phyloP scores from a whole-genome alignment of 169 alveolate genomes.

The Sarcocystis neurona region DNA sequence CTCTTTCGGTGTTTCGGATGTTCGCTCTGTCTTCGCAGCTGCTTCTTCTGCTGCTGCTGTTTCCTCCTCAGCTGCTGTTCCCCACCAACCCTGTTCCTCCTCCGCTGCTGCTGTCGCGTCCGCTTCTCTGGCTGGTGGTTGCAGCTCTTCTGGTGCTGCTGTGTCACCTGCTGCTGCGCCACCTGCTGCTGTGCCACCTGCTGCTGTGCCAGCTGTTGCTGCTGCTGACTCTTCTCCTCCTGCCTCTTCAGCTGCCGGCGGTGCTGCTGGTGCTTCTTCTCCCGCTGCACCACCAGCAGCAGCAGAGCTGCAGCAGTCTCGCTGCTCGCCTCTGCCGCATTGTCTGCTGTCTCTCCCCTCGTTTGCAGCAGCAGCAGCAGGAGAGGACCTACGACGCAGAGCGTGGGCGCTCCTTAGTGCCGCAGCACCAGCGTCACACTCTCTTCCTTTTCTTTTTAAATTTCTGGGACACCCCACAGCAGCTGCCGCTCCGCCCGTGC shows the following conservation, averaged over 20 bases:
- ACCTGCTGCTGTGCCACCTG: not conserved
- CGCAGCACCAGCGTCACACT: too few species aligned
- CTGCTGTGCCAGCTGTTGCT: conserved; percentile 7
- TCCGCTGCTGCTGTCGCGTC: not conserved
- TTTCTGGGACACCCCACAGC: too few species aligned
- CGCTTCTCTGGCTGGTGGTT: not conserved
- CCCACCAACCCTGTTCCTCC: not conserved
- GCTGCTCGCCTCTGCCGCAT: not conserved
- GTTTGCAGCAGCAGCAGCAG: conserved; percentile 34
- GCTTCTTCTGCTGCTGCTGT: not conserved
- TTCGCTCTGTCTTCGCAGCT: not conserved
- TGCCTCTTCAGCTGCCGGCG: not conserved
- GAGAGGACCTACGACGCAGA: too few species aligned
- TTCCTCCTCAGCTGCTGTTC: not conserved
- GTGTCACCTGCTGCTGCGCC: not conserved
- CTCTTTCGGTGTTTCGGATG: too few species aligned
- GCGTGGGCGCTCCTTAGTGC: too few species aligned
- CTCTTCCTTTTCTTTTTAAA: too few species aligned
- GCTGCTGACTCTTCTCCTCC: conserved; percentile 10
- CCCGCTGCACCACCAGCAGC: conserved; percentile 39
- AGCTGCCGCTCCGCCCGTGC: too few species aligned
- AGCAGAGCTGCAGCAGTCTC: not conserved
- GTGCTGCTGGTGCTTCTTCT: not conserved
- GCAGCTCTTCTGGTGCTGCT: not conserved
- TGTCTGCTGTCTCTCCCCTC: conserved; percentile 7